Conservation (phyloP, 208 protist species). For the Acanthamoeba royreba region DNA sequence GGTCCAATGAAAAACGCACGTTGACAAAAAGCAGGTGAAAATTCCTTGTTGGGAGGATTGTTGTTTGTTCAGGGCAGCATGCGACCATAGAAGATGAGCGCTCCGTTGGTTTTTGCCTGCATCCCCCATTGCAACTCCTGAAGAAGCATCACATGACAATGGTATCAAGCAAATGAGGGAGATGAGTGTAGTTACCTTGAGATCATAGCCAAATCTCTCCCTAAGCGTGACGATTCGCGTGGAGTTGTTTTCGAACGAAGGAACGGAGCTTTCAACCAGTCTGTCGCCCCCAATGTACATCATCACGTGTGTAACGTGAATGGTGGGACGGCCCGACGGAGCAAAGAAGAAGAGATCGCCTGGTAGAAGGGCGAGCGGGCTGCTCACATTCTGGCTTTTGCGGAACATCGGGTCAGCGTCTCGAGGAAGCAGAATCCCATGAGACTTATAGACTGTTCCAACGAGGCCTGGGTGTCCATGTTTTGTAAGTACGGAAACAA, state of each 20-base stretch:
- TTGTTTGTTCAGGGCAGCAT: too few relatives aligned
- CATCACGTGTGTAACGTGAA: constrained; percentile 22
- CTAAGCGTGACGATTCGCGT: neutral
- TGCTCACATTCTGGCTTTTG: constrained; percentile 30
- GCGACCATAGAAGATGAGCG: neutral
- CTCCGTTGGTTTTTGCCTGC: neutral
- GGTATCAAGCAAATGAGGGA: neutral
- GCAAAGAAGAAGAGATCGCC: constrained; percentile 42
- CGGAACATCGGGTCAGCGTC: constrained; percentile 22
- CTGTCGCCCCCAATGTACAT: constrained; percentile 26
- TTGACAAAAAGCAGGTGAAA: neutral
- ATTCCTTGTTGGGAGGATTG: too few relatives aligned
- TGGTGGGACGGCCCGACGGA: neutral
- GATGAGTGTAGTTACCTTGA: neutral
- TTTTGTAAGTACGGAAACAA: neutral
- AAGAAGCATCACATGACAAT: neutral
- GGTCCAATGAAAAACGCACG: too few relatives aligned
- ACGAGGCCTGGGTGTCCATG: neutral
- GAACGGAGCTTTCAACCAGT: constrained; percentile 9
- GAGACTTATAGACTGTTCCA: constrained; percentile 22
- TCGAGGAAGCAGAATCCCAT: constrained; percentile 27
- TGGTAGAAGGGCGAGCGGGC: neutral
- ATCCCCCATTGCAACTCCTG: neutral
- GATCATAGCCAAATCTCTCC: constrained; percentile 1
- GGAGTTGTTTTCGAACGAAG: neutral